Percentiles rank a stretch among this genome's conserved stretches.
phyloP scores from a whole-genome alignment of 257 asterid genomes.

The Ligustrum vulgare region DNA sequence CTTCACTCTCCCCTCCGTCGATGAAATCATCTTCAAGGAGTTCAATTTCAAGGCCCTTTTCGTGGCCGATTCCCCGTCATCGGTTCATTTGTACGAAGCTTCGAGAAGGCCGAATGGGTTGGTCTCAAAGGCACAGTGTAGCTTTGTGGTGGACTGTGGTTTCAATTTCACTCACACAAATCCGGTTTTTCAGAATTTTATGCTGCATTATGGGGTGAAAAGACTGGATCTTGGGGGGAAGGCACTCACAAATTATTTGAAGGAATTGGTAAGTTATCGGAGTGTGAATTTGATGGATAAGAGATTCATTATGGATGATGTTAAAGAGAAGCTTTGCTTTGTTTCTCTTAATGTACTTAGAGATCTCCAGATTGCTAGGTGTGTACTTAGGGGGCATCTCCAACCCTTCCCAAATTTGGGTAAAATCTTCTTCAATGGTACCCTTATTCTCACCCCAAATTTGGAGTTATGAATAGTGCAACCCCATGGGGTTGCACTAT shows the following conservation, averaged over 20 bases:
- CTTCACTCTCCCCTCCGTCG: slow-evolving; percentile 78
- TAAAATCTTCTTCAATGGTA: no score
- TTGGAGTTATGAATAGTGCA: no score
- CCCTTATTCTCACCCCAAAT: no score
- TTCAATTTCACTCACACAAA: slow-evolving; percentile 90
- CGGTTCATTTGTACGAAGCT: slow-evolving; percentile 88
- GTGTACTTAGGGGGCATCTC: no score
- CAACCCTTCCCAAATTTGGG: no score
- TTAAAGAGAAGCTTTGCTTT: slow-evolving; percentile 90
- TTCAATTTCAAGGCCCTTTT: slow-evolving; percentile 68
- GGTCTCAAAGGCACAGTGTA: slow-evolving; percentile 75
- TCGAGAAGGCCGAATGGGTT: slow-evolving; percentile 74
- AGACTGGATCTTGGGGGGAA: slow-evolving; percentile 92
- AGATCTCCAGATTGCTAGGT: slow-evolving; percentile 91
- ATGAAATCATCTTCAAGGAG: slow-evolving; percentile 85
- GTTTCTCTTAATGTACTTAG: slow-evolving; percentile 79
- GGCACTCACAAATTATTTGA: slow-evolving; percentile 84
- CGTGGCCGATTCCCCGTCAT: slow-evolving; percentile 75
- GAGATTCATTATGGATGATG: slow-evolving; percentile 88
- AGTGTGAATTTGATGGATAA: slow-evolving; percentile 98
- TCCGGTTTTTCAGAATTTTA: slow-evolving; percentile 89
- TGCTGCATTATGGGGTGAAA: slow-evolving; percentile 79
- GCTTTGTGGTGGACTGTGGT: slow-evolving; percentile 92
- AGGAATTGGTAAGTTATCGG: slow-evolving; percentile 89
- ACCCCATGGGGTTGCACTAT: no score